Evolutionary conservation across 441 rosid species (phyloP), one percentile per base, ranked within the genome.

Genomic region (Omphalea diandra): DNA sequence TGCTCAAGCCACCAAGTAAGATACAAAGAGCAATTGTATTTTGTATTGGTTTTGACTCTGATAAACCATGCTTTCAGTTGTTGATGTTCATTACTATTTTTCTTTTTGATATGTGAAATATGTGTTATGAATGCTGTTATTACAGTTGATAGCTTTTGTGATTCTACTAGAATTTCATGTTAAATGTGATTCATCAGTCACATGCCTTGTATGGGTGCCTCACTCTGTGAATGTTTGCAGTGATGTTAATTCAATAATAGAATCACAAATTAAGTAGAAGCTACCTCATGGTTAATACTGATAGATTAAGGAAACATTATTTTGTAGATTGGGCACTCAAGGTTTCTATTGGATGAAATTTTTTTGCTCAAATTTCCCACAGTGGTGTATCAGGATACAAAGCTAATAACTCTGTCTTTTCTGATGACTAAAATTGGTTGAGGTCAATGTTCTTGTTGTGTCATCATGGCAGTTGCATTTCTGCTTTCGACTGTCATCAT

Each of bases 1-100:
- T 36, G 87, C 97, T 7, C 92, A 88, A 81, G 79, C 70, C 50
- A 68, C 76, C 18, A 71, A 58, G 72, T 66, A 44, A 14, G 53
- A 53, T 29, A 50, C 9, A 35, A 67, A 4, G 71, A 47, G 52
- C 47, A 15, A 38, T 61, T 33, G 63, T 36, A 40, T 55, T 52
- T 61, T 67, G 75, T 72, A 49, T 68, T 49, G 12, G 26, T 71
- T n/a, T n/a, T 53, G 41, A 70, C 10, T 74, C 70, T 65, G 62
- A 53, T 31, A 63, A 20, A 56, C 41, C 40, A n/a, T 29, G 38
- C 65, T 46, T 14, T 40, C 35, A 54, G 69, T 22, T 52, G 20
- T 46, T 27, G 29, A 65, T 44, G 68, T 57, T 58, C 27, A 41
- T 67, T 58, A 12, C 73, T 22, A 33, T 44, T 57, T 59, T 47